phyloP scores from a whole-genome alignment of 305 asterid species.

The Fraxinus xanthoxyloides region DNA sequence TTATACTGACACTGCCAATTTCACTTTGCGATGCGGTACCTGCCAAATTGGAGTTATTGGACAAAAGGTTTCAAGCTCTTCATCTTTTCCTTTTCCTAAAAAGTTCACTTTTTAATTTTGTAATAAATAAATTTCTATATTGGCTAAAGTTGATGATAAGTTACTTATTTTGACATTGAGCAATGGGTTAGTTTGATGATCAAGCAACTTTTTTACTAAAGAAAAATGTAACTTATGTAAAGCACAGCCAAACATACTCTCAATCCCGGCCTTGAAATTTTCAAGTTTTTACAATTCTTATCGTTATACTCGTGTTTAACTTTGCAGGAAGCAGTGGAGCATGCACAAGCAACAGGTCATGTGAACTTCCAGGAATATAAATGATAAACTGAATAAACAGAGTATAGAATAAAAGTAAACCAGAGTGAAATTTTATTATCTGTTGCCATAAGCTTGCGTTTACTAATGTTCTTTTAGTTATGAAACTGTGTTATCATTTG shows the following conservation, averaged over 20 bases:
- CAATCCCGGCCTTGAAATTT: conserved; percentile 2
- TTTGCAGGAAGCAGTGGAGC: conserved; percentile 89
- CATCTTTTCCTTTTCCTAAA: neutral
- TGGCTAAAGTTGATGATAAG: neutral
- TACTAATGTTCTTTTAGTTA: neutral
- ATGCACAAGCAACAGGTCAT: conserved; percentile 90
- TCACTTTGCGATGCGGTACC: conserved; percentile 87
- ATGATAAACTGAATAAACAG: conserved; percentile 28
- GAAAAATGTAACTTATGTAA: neutral
- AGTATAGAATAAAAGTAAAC: neutral
- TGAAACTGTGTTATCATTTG: neutral
- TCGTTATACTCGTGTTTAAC: neutral
- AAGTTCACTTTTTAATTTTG: neutral
- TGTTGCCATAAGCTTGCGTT: neutral
- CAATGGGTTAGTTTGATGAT: neutral
- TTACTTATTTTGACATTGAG: neutral
- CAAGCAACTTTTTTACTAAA: neutral
- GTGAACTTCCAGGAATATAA: conserved; percentile 81
- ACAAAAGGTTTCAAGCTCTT: conserved; percentile 55
- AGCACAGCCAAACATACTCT: neutral
- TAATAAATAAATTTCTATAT: neutral
- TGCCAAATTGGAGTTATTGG: conserved; percentile 94
- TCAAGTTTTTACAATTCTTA: neutral
- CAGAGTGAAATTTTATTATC: neutral
- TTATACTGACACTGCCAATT: conserved; percentile 84